Evolutionary conservation across 257 asterid species (phyloP), one percentile per base, ranked within the genome.

Genomic region (Ligustrum vulgare): DNA sequence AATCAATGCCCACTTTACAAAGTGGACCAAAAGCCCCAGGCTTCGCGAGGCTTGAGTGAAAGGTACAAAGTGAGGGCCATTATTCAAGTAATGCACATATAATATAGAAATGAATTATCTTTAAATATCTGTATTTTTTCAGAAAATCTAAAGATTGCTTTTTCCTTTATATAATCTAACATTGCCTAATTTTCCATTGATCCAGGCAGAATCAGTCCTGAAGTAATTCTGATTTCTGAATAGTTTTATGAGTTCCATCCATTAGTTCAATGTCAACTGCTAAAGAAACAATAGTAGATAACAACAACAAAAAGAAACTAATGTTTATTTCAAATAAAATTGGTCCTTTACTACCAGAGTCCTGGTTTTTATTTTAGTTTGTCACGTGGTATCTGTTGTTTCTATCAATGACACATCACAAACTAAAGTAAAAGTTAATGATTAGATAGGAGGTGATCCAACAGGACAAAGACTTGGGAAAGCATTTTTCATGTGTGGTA

Each of bases 41-140:
- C 31, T 7, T 22, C 15, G 2, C 20, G 64, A n/a, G 69, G 72
- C 76, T 69, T 76, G 62, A 25, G 32, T 75, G 58, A 72, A 35
- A 77, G 67, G 45, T 16, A 54, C 51, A 62, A 68, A 18, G 28
- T 32, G 43, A 36, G 49, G 32, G 43, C 39, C 31, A 5, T 45
- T 23, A 5, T 67, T 66, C 60, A 31, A 60, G 32, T 71, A 74
- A 45, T 3, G 33, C 66, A 13, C 23, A 13, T 15, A 9, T 31
- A 65, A 13, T 56, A 63, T 39, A 68, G 13, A 67, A 70, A 22
- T 31, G 28, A 51, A 66, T 15, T 31, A 28, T 51, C 37, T 33
- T 72, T 28, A 12, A 33, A 9, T 68, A 45, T 72, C 62, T 63
- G 60, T 54, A 51, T 62, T 68, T 15, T 1, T 31, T 72, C 25